A percentile compares a stretch with the other conserved stretches of the same genome.
phyloP scores from a whole-genome alignment of 2,329 filamentous ascomycete genomes.

The Trichoderma oligosporum region DNA sequence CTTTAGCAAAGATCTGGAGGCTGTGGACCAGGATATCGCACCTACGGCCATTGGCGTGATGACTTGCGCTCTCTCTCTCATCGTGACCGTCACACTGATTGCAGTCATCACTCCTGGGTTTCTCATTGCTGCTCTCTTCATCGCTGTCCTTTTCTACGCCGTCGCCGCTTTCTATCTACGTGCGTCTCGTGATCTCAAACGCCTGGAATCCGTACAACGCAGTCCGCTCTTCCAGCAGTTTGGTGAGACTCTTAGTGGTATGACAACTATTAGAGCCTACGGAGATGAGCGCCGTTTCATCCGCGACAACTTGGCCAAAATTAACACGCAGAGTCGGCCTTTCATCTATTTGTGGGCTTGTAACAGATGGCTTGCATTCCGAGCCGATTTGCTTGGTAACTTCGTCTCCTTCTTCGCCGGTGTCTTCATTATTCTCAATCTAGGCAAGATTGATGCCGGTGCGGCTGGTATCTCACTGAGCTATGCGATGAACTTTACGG shows the following conservation, averaged over 20 bases:
- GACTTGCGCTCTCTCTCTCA: slow-evolving; percentile 60
- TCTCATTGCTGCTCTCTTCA: slow-evolving; percentile 80
- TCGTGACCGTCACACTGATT: slow-evolving; percentile 86
- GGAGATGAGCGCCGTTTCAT: slow-evolving; percentile 92
- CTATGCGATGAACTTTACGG: slow-evolving; percentile 94
- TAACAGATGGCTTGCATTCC: slow-evolving; percentile 93
- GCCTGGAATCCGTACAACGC: slow-evolving; percentile 87
- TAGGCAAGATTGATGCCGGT: slow-evolving; percentile 81
- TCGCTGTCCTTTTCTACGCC: slow-evolving; percentile 74
- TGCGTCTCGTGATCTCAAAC: slow-evolving; percentile 91
- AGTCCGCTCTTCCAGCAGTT: slow-evolving; percentile 98
- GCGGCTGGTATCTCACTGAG: slow-evolving; percentile 90
- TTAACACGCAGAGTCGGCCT: slow-evolving; percentile 87
- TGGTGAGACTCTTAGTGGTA: slow-evolving; percentile 88
- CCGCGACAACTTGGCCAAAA: slow-evolving; percentile 78
- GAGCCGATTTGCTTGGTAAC: slow-evolving; percentile 86
- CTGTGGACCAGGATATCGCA: slow-evolving; percentile 92
- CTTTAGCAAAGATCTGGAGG: slow-evolving; percentile 96
- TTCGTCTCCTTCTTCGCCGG: slow-evolving; percentile 91
- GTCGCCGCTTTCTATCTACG: slow-evolving; percentile 86
- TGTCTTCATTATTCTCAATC: slow-evolving; percentile 79
- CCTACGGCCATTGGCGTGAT: slow-evolving; percentile 78
- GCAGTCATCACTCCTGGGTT: slow-evolving; percentile 87
- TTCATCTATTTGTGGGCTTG: slow-evolving; percentile 96
- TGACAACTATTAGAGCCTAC: slow-evolving; percentile 95